These are phyloP conservation scores for Talaromyces stipitatus DNA, from an alignment of 495 filamentous ascomycete species.

Conservation along the genomic window DNA sequence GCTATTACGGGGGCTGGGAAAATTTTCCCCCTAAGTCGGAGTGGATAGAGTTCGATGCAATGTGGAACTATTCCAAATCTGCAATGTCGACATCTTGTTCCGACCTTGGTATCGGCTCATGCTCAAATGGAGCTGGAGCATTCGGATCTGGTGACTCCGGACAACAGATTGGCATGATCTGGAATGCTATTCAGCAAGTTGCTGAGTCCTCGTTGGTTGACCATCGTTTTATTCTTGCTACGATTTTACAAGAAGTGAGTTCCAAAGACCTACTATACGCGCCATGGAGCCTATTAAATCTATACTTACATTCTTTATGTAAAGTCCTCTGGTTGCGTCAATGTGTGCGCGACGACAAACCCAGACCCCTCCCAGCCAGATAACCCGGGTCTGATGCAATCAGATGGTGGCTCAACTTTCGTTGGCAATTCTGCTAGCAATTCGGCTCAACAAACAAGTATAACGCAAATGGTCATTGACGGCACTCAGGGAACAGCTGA, in stretches of 20 bases:
- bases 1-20: conserved; percentile 5
- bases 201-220: conserved; percentile 20
- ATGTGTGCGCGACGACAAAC: conserved; percentile 12
- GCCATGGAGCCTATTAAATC: too few relatives aligned
- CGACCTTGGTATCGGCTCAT: conserved; percentile 6
- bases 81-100: conserved; percentile 6
- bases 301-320: too few relatives aligned
- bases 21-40: conserved; percentile 4
- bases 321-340: conserved; percentile 21
- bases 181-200: conserved; percentile 22
- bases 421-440: conserved; percentile 9
- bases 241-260: conserved; percentile 29
- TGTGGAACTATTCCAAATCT: conserved; percentile 7
- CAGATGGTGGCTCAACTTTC: conserved; percentile 17
- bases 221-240: conserved; percentile 26
- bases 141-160: conserved; percentile 18
- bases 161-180: conserved; percentile 20
- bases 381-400: conserved; percentile 31
- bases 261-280: too few relatives aligned
- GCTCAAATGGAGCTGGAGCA: neutral
- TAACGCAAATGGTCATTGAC: conserved; percentile 29
- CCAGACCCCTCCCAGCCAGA: conserved; percentile 12
- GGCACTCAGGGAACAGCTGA: conserved; percentile 23
- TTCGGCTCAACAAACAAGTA: conserved; percentile 12
- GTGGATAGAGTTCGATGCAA: conserved; percentile 5